A percentile compares a stretch with the other conserved stretches of the same genome.
Evolutionary conservation across 2,329 filamentous ascomycete genomes (phyloP).

Genomic region (Aspergillus brasiliensis): DNA sequence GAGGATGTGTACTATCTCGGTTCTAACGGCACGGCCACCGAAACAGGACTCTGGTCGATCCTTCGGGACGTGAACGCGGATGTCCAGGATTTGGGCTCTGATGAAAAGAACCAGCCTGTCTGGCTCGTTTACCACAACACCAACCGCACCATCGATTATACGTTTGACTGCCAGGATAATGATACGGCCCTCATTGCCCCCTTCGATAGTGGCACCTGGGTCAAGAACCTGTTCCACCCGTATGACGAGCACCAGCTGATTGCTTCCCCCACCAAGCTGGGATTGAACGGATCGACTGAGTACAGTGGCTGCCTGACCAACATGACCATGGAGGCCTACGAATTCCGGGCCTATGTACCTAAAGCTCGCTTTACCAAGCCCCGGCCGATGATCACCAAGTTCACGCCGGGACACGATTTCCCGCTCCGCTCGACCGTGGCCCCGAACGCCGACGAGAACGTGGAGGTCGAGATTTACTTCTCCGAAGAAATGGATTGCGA

Average conservation of each 20-base stretch:
- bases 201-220: constrained; percentile 55
- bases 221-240: constrained; percentile 65
- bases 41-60: constrained; percentile 63
- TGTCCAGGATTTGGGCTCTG: constrained; percentile 52
- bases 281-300: constrained; percentile 48
- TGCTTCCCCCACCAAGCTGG: constrained; percentile 46
- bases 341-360: constrained; percentile 62
- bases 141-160: constrained; percentile 53
- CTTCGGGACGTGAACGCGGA: constrained; percentile 52
- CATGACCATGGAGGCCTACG: constrained; percentile 57
- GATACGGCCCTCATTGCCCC: constrained; percentile 56
- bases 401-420: constrained; percentile 62
- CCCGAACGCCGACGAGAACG: constrained; percentile 42
- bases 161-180: constrained; percentile 56
- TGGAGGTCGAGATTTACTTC: constrained; percentile 59
- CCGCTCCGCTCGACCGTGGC: constrained; percentile 53
- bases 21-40: constrained; percentile 54
- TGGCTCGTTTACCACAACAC: constrained; percentile 49
- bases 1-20: constrained; percentile 53
- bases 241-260: constrained; percentile 57
- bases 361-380: constrained; percentile 51
- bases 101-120: constrained; percentile 47
- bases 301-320: constrained; percentile 57
- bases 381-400: constrained; percentile 60
- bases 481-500: constrained; percentile 62